These are phyloP conservation scores for Glomus cerebriforme DNA, from an alignment of 192 early-diverging fungal genomes.

Conservation along the genomic window DNA sequence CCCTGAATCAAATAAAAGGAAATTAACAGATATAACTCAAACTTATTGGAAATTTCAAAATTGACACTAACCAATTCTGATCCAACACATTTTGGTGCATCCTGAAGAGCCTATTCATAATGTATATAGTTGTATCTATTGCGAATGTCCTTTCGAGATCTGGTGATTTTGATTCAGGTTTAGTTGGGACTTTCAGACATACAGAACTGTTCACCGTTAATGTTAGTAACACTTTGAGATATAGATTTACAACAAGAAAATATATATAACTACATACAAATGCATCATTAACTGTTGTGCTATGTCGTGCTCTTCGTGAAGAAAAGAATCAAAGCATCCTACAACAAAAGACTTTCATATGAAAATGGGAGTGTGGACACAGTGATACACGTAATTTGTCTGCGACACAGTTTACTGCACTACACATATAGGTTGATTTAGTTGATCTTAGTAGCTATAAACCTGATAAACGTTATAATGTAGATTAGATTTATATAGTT, in stretches of 20 bases:
- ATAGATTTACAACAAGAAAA: neutral
- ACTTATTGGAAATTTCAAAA: slow-evolving; percentile 13
- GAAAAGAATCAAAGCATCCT: slow-evolving; percentile 7
- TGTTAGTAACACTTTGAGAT: slow-evolving; percentile 3
- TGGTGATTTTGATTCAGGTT: slow-evolving; percentile 1
- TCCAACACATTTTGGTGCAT: slow-evolving; percentile 20
- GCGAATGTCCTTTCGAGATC: slow-evolving; percentile 15
- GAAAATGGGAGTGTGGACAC: neutral
- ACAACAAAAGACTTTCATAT: slow-evolving; percentile 7
- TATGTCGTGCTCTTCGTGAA: slow-evolving; percentile 20
- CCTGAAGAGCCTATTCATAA: slow-evolving; percentile 21
- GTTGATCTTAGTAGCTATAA: no score
- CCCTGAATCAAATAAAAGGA: slow-evolving; percentile 19
- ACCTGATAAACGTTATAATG: no score
- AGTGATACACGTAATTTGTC: no score
- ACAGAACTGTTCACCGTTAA: slow-evolving; percentile 18
- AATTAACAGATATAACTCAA: neutral
- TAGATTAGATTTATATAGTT: no score
- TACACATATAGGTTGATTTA: no score
- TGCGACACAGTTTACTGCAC: no score
- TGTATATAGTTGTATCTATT: slow-evolving; percentile 18
- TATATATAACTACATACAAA: slow-evolving; percentile 7
- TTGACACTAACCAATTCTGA: slow-evolving; percentile 11
- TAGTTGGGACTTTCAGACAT: slow-evolving; percentile 11
- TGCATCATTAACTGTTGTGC: slow-evolving; percentile 15